Base-by-base conservation (phyloP, 148 eudicot genomes). In the Spergularia marina region DNA sequence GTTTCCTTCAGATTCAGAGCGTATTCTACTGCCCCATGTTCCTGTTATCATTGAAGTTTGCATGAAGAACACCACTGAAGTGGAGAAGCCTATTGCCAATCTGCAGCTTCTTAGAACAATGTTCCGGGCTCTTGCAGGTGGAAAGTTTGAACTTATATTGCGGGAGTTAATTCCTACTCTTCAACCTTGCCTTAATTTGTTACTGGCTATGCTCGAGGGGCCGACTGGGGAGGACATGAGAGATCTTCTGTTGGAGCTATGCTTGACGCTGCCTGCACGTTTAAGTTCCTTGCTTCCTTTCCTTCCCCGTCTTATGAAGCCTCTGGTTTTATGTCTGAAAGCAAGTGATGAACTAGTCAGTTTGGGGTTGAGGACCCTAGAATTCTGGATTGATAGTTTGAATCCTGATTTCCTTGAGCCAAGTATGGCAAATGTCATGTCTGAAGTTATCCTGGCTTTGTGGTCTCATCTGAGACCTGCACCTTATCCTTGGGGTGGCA, bases 381-480 rank as follows among this genome's bases (percentile, higher is more conserved):
- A 95, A 74, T 95, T 95, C 83, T 95, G 99, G 99, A 92, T 95
- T 62, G 99, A 95, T 82, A 95, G 99, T 83, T 84, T 95, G 80
- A 95, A 95, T 82, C 99, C 99, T 76, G 99, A 92, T 76, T 95
- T 95, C 72, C 85, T 95, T 65, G 99, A 95, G 84, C 97, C 99
- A 78, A 95, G 97, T 77, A 95, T 95, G 99, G 99, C 97, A 36
- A 90, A 87, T 86, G 97, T 92, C 55, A 92, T 95, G 94, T 90
- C 99, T 56, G 99, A 95, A 77, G 96, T 95, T 30, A 92, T 90
- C 76, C 84, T 90, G 84, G 99, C 92, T 56, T 79, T 95, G 55
- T 95, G 97, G 97, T 90, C 94, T 80, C 99, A 92, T 85, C 85
- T 95, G 79, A 86, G 89, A 76, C 99, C 99, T 40, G 89, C 90